phyloP scores from a whole-genome alignment of 1,284 basidiomycete species.

The Irpex lacteus region DNA sequence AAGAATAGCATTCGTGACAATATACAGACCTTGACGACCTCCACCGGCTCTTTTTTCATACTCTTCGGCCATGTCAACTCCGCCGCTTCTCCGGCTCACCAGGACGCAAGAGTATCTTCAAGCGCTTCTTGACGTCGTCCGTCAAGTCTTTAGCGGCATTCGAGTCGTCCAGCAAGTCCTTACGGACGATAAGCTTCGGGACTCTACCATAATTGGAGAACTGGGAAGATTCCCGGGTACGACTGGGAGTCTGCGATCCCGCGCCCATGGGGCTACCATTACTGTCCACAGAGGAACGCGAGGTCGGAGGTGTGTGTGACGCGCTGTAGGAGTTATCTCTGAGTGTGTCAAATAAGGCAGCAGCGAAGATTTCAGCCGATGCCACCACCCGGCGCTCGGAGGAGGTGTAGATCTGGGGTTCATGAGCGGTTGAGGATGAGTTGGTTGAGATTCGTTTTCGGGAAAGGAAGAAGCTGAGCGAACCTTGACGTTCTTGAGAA shows the following conservation, averaged over 20 bases:
- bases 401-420: constrained; percentile 84
- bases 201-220: constrained; percentile 29
- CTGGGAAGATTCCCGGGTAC: constrained; percentile 15
- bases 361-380: constrained; percentile 95
- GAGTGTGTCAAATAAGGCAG: constrained; percentile 76
- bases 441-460: not conserved
- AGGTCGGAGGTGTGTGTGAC: constrained; percentile 21
- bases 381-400: constrained; percentile 96
- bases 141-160: constrained; percentile 98
- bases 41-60: constrained; percentile 93
- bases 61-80: constrained; percentile 96
- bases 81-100: constrained; percentile 89
- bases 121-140: constrained; percentile 95
- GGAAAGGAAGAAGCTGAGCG: constrained; percentile 12
- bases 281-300: constrained; percentile 43
- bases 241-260: constrained; percentile 1
- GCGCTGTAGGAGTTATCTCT: constrained; percentile 10
- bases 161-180: constrained; percentile 96
- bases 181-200: constrained; percentile 79
- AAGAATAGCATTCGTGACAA: not conserved
- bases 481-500: constrained; percentile 86
- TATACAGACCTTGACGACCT: constrained; percentile 76
- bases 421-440: constrained; percentile 12
- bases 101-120: constrained; percentile 91
- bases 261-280: constrained; percentile 24